phyloP scores from a whole-genome alignment of 208 protist species.

The Acanthamoeba healyi region DNA sequence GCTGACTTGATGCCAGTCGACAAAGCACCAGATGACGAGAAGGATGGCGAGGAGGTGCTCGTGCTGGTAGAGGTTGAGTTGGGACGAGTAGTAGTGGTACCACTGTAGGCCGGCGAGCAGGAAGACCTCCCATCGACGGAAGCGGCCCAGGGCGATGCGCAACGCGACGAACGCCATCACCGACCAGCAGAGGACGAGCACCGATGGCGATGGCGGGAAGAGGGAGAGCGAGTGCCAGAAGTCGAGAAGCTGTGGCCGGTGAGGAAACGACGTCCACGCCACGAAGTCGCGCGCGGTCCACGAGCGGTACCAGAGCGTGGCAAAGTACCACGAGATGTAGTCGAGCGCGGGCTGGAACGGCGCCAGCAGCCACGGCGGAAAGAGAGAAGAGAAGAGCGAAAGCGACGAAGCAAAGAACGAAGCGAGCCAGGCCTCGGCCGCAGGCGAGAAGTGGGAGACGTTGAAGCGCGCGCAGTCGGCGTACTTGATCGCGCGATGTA shows the following conservation, averaged over 20 bases:
- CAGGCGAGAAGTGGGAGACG: conserved; percentile 25
- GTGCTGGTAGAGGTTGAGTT: conserved; percentile 70
- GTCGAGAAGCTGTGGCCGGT: not conserved
- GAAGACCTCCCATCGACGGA: not conserved
- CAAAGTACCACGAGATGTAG: not conserved
- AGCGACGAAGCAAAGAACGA: not conserved
- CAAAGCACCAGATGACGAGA: conserved; percentile 15
- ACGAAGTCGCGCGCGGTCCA: not conserved
- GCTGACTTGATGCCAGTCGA: not conserved
- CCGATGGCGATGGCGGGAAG: not conserved
- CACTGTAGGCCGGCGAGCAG: not conserved
- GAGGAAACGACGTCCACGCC: not conserved
- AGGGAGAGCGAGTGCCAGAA: not conserved
- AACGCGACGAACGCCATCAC: conserved; percentile 56
- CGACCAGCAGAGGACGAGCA: conserved; percentile 22
- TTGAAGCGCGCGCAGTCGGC: not conserved
- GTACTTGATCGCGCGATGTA: conserved; percentile 42
- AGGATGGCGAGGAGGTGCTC: conserved; percentile 24
- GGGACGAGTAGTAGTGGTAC: conserved; percentile 52
- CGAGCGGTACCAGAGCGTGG: not conserved
- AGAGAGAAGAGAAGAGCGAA: not conserved
- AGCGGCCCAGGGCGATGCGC: not conserved
- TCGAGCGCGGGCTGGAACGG: not conserved
- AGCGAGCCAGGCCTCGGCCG: not conserved
- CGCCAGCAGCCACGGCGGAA: not conserved